A percentile compares a stretch with the other conserved stretches of the same genome.
Conservation (phyloP, 1,139 yeast genomes). For the Zygosaccharomyces sapae region DNA sequence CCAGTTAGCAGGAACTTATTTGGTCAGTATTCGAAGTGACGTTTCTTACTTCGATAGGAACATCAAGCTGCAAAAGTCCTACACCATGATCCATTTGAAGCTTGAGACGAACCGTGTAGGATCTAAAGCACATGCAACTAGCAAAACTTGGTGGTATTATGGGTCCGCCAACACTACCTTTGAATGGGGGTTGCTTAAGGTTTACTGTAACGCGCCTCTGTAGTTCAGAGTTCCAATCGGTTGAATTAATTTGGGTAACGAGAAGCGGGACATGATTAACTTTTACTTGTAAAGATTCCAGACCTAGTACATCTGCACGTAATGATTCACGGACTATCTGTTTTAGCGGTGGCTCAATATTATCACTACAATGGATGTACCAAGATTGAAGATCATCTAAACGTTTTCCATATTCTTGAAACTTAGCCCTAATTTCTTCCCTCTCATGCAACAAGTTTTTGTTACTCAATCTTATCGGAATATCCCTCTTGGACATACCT, state of each 20-base stretch:
- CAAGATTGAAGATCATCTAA: slow-evolving; percentile 15
- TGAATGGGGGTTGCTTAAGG: slow-evolving; percentile 11
- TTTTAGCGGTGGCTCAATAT: slow-evolving; percentile 23
- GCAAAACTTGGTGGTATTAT: slow-evolving; percentile 48
- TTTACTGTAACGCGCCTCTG: slow-evolving; percentile 13
- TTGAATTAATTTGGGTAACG: not conserved
- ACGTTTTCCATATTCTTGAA: slow-evolving; percentile 10
- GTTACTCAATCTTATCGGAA: slow-evolving; percentile 36
- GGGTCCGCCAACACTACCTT: not conserved
- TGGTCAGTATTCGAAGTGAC: not conserved
- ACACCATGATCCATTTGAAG: slow-evolving; percentile 28
- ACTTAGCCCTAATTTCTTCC: slow-evolving; percentile 16
- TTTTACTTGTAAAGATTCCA: not conserved
- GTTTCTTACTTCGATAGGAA: slow-evolving; percentile 29
- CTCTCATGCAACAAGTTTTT: slow-evolving; percentile 25
- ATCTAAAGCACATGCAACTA: slow-evolving; percentile 47
- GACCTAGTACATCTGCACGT: not conserved
- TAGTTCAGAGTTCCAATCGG: not conserved
- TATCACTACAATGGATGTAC: slow-evolving; percentile 18
- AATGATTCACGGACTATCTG: not conserved
- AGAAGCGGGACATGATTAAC: not conserved
- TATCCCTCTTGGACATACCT: slow-evolving; percentile 33
- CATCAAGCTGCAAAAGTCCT: slow-evolving; percentile 24
- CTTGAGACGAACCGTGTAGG: slow-evolving; percentile 40
- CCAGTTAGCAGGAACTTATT: not conserved